Base-by-base conservation (phyloP, 371 early-diverging fungal genomes). In the Saksenaea vasiformis region DNA sequence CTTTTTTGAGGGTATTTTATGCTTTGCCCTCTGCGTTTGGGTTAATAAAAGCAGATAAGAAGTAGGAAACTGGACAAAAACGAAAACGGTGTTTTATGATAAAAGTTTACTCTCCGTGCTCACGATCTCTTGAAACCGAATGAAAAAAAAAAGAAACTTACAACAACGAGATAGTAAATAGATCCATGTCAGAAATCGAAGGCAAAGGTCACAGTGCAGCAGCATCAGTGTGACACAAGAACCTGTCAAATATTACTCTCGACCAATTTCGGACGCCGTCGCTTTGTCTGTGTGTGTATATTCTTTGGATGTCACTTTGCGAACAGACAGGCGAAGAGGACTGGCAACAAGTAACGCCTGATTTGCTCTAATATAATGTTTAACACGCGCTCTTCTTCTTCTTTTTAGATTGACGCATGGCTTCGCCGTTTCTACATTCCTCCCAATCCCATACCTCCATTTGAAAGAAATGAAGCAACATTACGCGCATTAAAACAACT, bases 371-470 rank as follows among this genome's bases (percentile, higher is more conserved):
- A n/a, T n/a, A n/a, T n/a, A n/a, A n/a, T n/a, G 38, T 13, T 38
- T 15, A 38, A 13, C 10, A 3, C 15, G 13, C 38, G 10, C 15
- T 38, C 15, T 15, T 38, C 19, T 44, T 44, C 44, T n/a, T 43
- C 24, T 27, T 51, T 31, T 31, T 26, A 67, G 68, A 44, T 59
- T 17, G 62, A 62, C 19, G 57, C 15, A 26, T 67, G 68, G 68
- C 63, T 67, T 17, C 53, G 47, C 10, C 59, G 59, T 13, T 44
- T 67, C 34, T 62, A 62, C 22, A 10, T 47, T 44, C 10, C 68
- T 14, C 54, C 39, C 15, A 31, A 54, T 24, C 38, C 35, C 4
- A 55, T 58, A 26, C 63, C 68, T 24, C 4, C 51, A 7, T 59
- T 41, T 36, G 55, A 65, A 9, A 43, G 56, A 19, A 53, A 58